These are phyloP conservation scores for Pythium phragmitis DNA, from an alignment of 352 stramenopile species.

Conservation along the genomic window DNA sequence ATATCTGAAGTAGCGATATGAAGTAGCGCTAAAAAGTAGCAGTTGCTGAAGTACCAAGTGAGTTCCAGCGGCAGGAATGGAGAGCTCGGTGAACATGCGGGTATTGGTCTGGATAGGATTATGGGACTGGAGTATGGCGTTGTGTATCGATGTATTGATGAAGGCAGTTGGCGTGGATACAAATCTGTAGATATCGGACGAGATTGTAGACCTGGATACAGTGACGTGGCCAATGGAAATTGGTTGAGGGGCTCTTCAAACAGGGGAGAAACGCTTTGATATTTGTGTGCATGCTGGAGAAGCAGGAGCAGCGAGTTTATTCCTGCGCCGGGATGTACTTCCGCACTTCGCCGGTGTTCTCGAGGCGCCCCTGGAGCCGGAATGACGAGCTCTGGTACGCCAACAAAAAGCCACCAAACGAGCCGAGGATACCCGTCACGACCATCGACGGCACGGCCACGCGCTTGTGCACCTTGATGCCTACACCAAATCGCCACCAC, in stretches of 20 bases:
- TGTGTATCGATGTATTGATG: no score
- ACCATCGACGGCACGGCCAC: conserved; percentile 71
- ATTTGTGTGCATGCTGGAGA: conserved; percentile 2
- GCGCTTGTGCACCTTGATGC: conserved; percentile 57
- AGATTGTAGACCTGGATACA: no score
- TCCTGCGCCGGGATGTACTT: conserved; percentile 52
- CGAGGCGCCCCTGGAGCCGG: conserved; percentile 72
- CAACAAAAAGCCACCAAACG: conserved; percentile 72
- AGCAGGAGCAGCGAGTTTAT: conserved; percentile 22
- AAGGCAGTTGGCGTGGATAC: no score
- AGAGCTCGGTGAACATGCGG: not conserved
- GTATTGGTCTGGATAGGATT: not conserved
- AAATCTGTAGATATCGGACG: no score
- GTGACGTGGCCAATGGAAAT: no score
- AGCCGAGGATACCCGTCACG: conserved; percentile 73
- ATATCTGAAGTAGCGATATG: conserved; percentile 13
- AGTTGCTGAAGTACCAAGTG: conserved; percentile 6
- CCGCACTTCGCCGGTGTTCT: conserved; percentile 59
- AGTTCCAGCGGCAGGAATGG: conserved; percentile 19
- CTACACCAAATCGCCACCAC: conserved; percentile 25
- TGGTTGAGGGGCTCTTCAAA: no score
- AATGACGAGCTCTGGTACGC: conserved; percentile 83
- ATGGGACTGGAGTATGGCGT: no score
- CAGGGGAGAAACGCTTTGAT: not conserved
- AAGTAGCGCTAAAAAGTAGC: conserved; percentile 28